Conservation (phyloP, 441 rosid genomes). For the Manihot esculenta region DNA sequence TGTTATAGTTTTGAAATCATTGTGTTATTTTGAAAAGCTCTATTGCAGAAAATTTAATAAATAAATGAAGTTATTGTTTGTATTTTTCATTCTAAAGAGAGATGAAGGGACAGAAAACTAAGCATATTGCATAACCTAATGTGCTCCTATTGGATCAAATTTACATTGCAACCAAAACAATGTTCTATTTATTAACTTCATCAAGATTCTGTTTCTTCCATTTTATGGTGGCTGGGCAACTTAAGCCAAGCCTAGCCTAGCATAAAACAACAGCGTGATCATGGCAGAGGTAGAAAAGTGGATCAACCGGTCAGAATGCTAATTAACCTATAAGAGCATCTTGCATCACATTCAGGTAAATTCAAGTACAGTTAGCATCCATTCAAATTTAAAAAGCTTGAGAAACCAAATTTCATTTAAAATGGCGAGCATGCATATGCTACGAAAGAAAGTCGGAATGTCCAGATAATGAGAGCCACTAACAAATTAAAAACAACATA, state of each 20-base stretch:
- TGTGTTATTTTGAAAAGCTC: background rate
- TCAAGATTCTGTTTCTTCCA: no score
- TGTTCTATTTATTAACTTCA: no score
- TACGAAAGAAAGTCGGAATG: background rate
- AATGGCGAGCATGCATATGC: background rate
- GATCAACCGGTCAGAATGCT: no score
- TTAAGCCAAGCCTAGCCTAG: no score
- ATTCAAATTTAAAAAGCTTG: background rate
- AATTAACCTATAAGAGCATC: background rate
- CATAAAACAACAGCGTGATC: no score
- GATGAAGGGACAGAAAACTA: no score
- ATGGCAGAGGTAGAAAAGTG: no score
- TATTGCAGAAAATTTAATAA: background rate
- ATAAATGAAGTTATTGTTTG: background rate
- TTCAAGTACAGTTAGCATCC: no score
- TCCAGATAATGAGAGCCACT: background rate
- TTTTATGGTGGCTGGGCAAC: no score
- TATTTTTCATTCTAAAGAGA: background rate
- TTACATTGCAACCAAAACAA: no score
- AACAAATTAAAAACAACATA: constrained; percentile 8
- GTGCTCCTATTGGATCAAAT: no score
- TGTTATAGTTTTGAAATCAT: background rate
- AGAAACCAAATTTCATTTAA: background rate
- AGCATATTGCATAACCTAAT: no score
- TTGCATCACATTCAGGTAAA: background rate